Base-by-base conservation (phyloP, 257 asterid species). In the Fraxinus cuspidata region DNA sequence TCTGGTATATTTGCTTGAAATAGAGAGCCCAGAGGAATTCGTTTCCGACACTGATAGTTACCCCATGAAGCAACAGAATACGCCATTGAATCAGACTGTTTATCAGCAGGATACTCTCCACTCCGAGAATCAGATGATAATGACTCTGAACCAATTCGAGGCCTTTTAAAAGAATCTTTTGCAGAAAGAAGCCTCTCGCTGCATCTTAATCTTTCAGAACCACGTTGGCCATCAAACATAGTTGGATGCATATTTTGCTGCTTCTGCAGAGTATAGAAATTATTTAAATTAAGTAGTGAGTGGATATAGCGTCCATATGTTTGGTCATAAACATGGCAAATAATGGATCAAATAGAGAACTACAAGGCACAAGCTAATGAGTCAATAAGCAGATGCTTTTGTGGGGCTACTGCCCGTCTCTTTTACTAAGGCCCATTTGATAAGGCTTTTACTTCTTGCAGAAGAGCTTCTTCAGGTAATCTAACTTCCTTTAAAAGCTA, bases 241-340 rank as follows among this genome's bases (percentile, higher is more conserved):
- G 82, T 73, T 23, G 98, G 99, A 74, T 91, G 97, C 93, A 95
- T 89, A 88, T 82, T 92, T 84, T 88, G 97, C 79, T 84, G 88
- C 86, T 86, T 89, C 99, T 93, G 87, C 89, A 86, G 80, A 67
- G 80, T 69, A 76, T 2, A 68, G 9, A 81, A 71, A 77, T 37
- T 70, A 71, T 51, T 81, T 6, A 44, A 73, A 81, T 85, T 81
- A 19, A 84, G 73, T 42, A 70, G 66, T 32, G 66, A 8, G 5
- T 4, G 70, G 67, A 69, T 29, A 53, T 19, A 53, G 19, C 23
- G 11, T 53, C 25, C 65, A 56, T 56, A 1, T 19, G 27, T 56
- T 56, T 5, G 28, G 65, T 5, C 12, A 56, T n/a, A 6, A 19
- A 16, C 27, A n/a, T 18, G 25, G 65, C 9, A 56, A 56, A n/a